Evolutionary conservation across 2,329 filamentous ascomycete species (phyloP), one percentile per base, ranked within the genome.

Genomic region (Graphium sp.): DNA sequence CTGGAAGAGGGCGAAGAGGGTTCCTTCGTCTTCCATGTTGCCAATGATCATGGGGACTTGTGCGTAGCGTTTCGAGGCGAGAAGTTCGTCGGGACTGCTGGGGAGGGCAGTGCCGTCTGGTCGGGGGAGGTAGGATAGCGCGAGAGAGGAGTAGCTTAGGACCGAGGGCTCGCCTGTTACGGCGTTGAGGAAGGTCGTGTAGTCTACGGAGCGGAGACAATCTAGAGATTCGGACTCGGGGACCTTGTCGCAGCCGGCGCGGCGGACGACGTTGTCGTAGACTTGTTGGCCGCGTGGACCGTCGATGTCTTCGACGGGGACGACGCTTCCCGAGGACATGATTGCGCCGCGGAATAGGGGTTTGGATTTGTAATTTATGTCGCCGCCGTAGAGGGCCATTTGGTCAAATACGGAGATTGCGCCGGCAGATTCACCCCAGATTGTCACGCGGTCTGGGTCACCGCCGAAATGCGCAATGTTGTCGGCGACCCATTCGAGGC

Each of bases 11-110:
- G 72, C 58, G 44, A 85, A 83, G 2, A 85, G 48, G 0, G 79
- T 83, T 12, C 79, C 78, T 48, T 87, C 79, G 42, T 87, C 80
- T 53, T 85, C 78, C 47, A 83, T 76, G 42, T 82, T 66, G 23
- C 80, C 78, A 22, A 78, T 63, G 37, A 64, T 63, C 51, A 58
- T 55, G 20, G 60, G 59, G 2, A 64, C 58, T 2, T 54, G 50
- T 13, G 59, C 46, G 33, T 60, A 62, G 5, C 59, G 58, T 10
- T 73, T 69, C 0, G 45, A 40, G 3, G 39, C 31, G 2, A 63
- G 51, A 5, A 80, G 53, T 0, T 60, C 31, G 1, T 85, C 77
- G 0, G 77, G 72, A 5, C 68, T 77, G 3, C 63, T 55, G 0
- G 67, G 61, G 7, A 84, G 57, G 5, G 62, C 59, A 2, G 44